Evolutionary conservation across 805 yeast genomes (phyloP).

Genomic region (Lipomyces lipofer): DNA sequence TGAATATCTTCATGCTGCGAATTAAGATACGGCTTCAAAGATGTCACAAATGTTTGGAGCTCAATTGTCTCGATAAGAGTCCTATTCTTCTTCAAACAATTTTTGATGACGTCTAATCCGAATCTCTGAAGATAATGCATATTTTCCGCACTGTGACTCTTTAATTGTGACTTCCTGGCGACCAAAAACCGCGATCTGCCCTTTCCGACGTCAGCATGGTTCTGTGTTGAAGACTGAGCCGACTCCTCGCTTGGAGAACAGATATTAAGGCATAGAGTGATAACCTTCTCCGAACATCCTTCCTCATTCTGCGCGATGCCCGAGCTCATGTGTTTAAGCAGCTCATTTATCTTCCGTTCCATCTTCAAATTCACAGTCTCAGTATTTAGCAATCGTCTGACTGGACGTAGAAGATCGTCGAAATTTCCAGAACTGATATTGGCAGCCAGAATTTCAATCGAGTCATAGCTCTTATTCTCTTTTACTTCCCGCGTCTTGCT

Average conservation of each 20-base stretch:
- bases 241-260: slow-evolving; percentile 33
- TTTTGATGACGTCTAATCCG: slow-evolving; percentile 71
- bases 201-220: slow-evolving; percentile 28
- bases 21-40: slow-evolving; percentile 57
- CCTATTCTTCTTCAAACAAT: slow-evolving; percentile 65
- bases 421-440: slow-evolving; percentile 62
- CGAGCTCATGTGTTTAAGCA: slow-evolving; percentile 70
- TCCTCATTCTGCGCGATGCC: slow-evolving; percentile 76
- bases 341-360: slow-evolving; percentile 74
- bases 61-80: slow-evolving; percentile 59
- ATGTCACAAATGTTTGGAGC: slow-evolving; percentile 72
- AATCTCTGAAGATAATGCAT: slow-evolving; percentile 68
- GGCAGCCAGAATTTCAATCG: slow-evolving; percentile 73
- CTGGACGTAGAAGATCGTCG: slow-evolving; percentile 61
- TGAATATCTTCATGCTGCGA: slow-evolving; percentile 79
- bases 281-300: slow-evolving; percentile 54
- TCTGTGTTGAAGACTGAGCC: slow-evolving; percentile 39
- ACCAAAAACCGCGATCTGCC: slow-evolving; percentile 10
- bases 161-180: slow-evolving; percentile 57
- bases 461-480: slow-evolving; percentile 81
- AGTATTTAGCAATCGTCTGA: slow-evolving; percentile 57
- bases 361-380: slow-evolving; percentile 67
- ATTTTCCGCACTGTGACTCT: slow-evolving; percentile 53
- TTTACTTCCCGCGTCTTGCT: slow-evolving; percentile 88
- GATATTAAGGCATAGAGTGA: slow-evolving; percentile 73